A percentile compares a stretch with the other conserved stretches of the same genome.
Evolutionary conservation across 768 basidiomycete genomes (phyloP).

Genomic region (Leccinum obscurum): DNA sequence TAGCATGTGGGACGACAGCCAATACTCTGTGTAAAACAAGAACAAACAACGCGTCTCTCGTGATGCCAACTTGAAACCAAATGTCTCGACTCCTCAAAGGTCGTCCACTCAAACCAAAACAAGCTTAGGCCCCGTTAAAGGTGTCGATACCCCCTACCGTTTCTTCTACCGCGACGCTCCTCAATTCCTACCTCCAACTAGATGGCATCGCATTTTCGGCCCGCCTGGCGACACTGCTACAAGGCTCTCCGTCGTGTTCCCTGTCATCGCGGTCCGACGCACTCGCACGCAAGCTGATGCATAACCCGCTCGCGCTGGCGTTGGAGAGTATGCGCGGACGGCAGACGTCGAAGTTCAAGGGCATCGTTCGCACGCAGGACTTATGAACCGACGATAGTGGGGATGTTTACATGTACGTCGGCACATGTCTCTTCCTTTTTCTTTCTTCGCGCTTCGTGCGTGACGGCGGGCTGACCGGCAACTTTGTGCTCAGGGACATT

Average conservation of each 20-base stretch:
- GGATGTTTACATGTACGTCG: constrained; percentile 47
- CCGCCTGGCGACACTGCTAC: constrained; percentile 35
- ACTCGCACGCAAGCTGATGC: constrained; percentile 44
- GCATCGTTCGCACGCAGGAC: constrained; percentile 50
- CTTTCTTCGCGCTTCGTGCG: no score
- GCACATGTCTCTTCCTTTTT: no score
- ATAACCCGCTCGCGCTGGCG: constrained; percentile 69
- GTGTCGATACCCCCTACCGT: no score
- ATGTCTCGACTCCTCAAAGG: no score
- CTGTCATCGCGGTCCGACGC: constrained; percentile 26
- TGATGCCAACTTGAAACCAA: no score
- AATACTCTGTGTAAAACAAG: no score
- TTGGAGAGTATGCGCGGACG: constrained; percentile 81
- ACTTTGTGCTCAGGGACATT: constrained; percentile 51
- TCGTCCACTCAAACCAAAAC: no score
- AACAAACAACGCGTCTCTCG: no score
- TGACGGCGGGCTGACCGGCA: no score
- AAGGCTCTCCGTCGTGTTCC: constrained; percentile 18
- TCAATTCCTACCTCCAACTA: constrained; percentile 54
- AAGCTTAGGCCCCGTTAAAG: constrained; percentile 5
- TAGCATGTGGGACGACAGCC: no score
- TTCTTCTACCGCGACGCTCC: constrained; percentile 70
- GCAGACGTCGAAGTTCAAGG: constrained; percentile 59
- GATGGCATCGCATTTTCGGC: constrained; percentile 74
- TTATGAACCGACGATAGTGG: constrained; percentile 61